A percentile compares a stretch with the other conserved stretches of the same genome.
These are phyloP conservation scores for Strobilomyces dryophilus DNA, from an alignment of 768 basidiomycete species.

Conservation along the genomic window DNA sequence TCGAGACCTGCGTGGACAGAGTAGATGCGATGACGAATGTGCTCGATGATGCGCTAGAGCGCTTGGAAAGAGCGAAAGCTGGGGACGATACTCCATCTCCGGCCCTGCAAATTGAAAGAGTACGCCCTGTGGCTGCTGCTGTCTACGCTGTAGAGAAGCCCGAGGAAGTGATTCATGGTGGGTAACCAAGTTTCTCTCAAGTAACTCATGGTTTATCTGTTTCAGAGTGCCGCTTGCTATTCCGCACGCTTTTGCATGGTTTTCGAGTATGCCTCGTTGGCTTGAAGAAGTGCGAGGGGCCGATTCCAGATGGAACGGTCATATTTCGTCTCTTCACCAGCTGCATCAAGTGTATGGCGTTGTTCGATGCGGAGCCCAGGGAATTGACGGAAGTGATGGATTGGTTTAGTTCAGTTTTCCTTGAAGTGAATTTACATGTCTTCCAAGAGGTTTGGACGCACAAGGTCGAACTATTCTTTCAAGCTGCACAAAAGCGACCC, in stretches of 20 bases:
- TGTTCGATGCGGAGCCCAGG: constrained; percentile 71
- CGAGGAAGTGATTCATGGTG: constrained; percentile 79
- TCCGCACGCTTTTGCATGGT: constrained; percentile 85
- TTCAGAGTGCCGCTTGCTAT: constrained; percentile 79
- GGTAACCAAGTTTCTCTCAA: constrained; percentile 19
- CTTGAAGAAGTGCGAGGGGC: constrained; percentile 75
- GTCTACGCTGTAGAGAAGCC: constrained; percentile 77
- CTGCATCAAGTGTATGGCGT: constrained; percentile 76
- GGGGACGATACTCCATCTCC: constrained; percentile 43
- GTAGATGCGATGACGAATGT: constrained; percentile 75
- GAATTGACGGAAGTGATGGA: constrained; percentile 81
- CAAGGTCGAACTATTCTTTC: constrained; percentile 88
- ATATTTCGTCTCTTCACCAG: constrained; percentile 87
- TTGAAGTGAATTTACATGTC: constrained; percentile 84
- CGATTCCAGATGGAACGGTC: constrained; percentile 78
- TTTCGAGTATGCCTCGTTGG: constrained; percentile 75
- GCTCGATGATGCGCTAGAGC: constrained; percentile 44
- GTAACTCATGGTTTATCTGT: constrained; percentile 4
- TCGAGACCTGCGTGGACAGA: constrained; percentile 82
- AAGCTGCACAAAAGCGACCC: constrained; percentile 70
- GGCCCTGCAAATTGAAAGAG: constrained; percentile 72
- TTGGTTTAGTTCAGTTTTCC: constrained; percentile 66
- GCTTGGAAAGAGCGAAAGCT: constrained; percentile 42
- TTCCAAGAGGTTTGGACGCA: constrained; percentile 96
- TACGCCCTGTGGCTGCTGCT: constrained; percentile 76